A percentile compares a stretch with the other conserved stretches of the same genome.
Evolutionary conservation across 2,329 filamentous ascomycete species (phyloP).

Genomic region (Oidium heveae): DNA sequence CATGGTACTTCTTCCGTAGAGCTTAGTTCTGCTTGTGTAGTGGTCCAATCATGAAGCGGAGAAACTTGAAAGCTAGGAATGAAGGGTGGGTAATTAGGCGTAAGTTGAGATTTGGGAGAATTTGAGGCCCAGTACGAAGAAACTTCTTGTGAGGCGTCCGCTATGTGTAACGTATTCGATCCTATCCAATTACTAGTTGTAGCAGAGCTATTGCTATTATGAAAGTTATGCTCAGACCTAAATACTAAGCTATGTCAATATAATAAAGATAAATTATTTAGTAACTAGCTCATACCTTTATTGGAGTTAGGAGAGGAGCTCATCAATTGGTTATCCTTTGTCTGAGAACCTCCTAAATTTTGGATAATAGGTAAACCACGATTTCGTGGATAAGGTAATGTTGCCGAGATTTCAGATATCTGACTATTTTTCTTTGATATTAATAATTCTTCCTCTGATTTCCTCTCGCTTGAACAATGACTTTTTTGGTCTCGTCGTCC

Average conservation of each 20-base stretch:
- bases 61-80: conserved; percentile 15
- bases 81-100: conserved; percentile 25
- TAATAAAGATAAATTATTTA: background rate
- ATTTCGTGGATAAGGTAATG: conserved; percentile 17
- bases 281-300: too few relatives aligned
- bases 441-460: conserved; percentile 22
- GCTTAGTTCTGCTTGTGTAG: conserved; percentile 8
- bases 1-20: conserved; percentile 12
- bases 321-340: conserved; percentile 16
- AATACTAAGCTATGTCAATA: background rate
- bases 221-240: conserved; percentile 3
- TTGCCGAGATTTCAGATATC: conserved; percentile 18
- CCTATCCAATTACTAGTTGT: conserved; percentile 12
- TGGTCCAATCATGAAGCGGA: conserved; percentile 12
- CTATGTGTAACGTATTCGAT: conserved; percentile 9
- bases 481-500: conserved; percentile 19
- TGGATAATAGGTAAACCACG: conserved; percentile 21
- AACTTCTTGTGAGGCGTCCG: conserved; percentile 19
- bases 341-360: conserved; percentile 19
- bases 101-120: conserved; percentile 24
- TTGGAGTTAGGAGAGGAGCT: background rate
- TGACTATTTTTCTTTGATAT: conserved; percentile 21
- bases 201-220: conserved; percentile 7
- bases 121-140: conserved; percentile 23
- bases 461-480: conserved; percentile 10